These are phyloP conservation scores for Apiotrichum porosum DNA, from an alignment of 1,284 basidiomycete genomes.

Conservation along the genomic window DNA sequence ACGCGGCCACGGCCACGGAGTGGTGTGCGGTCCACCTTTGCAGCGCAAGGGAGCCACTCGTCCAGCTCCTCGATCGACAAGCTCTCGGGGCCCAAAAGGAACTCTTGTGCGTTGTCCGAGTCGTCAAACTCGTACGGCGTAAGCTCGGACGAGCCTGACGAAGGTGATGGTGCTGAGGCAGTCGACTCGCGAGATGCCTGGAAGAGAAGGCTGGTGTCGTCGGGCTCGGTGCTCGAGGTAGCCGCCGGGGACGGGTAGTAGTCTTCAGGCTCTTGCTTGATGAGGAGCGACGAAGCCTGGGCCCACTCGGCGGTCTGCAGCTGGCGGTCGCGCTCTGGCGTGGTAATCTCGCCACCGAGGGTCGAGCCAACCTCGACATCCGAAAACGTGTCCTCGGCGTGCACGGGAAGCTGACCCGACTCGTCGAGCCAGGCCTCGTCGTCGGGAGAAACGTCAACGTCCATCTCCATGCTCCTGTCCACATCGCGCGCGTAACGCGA, in stretches of 20 bases:
- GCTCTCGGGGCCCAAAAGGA: slow-evolving; percentile 41
- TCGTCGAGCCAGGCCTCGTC: slow-evolving; percentile 36
- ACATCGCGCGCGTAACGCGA: slow-evolving; percentile 17
- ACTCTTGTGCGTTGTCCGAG: slow-evolving; percentile 18
- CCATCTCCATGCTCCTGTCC: slow-evolving; percentile 22
- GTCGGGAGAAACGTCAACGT: slow-evolving; percentile 26
- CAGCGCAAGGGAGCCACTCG: slow-evolving; percentile 30
- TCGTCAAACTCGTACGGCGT: slow-evolving; percentile 28
- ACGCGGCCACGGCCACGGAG: slow-evolving; percentile 18
- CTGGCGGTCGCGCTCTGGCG: slow-evolving; percentile 38
- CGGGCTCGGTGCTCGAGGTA: slow-evolving; percentile 5
- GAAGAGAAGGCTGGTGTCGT: slow-evolving; percentile 13
- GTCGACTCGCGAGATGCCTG: slow-evolving; percentile 15
- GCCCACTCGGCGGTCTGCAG: slow-evolving; percentile 43
- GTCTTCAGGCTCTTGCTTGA: slow-evolving; percentile 38
- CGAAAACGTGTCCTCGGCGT: slow-evolving; percentile 40
- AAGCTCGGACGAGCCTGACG: slow-evolving; percentile 32
- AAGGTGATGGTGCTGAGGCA: slow-evolving; percentile 16
- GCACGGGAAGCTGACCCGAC: slow-evolving; percentile 37
- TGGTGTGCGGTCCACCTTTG: slow-evolving; percentile 23
- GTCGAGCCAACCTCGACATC: slow-evolving; percentile 34
- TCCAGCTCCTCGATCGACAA: slow-evolving; percentile 42
- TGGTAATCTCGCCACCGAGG: slow-evolving; percentile 27
- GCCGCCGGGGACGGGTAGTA: slow-evolving; percentile 41
- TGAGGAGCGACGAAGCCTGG: slow-evolving; percentile 17